These are phyloP conservation scores for Malus sieversii DNA, from an alignment of 306 rosid genomes.

Conservation along the genomic window DNA sequence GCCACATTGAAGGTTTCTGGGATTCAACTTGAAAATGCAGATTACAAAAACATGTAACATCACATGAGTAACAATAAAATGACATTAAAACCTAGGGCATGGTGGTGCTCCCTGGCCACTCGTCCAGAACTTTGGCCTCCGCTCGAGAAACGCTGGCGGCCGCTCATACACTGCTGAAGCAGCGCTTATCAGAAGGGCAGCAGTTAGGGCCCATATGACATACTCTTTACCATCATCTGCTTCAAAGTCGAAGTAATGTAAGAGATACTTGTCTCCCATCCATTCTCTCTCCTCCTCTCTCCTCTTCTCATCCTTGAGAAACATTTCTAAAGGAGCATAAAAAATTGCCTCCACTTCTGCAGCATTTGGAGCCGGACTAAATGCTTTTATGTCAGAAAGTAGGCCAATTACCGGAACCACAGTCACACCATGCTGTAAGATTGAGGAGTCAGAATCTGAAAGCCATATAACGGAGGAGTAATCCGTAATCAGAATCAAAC, in stretches of 20 bases:
- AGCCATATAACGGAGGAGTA: too few relatives aligned
- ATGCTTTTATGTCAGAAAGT: slow-evolving; percentile 51
- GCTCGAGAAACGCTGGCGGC: slow-evolving; percentile 64
- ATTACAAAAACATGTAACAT: too few relatives aligned
- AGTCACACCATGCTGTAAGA: slow-evolving; percentile 43
- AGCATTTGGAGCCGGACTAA: slow-evolving; percentile 50
- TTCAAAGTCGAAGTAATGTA: slow-evolving; percentile 60
- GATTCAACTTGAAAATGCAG: neutral
- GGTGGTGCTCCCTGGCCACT: slow-evolving; percentile 15
- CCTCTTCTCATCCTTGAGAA: slow-evolving; percentile 82
- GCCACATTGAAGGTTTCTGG: neutral
- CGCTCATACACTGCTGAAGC: slow-evolving; percentile 52
- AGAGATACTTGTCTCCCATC: slow-evolving; percentile 57
- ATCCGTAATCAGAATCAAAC: too few relatives aligned
- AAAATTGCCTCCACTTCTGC: slow-evolving; percentile 79
- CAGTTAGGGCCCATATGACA: slow-evolving; percentile 88
- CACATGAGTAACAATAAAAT: neutral
- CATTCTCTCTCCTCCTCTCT: slow-evolving; percentile 65
- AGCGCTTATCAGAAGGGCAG: slow-evolving; percentile 59
- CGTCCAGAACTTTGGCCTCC: slow-evolving; percentile 74
- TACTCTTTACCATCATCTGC: slow-evolving; percentile 33
- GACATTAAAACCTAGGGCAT: slow-evolving; percentile 7
- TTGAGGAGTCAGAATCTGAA: too few relatives aligned
- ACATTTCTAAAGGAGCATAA: slow-evolving; percentile 82
- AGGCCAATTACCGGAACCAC: slow-evolving; percentile 80